Base-by-base conservation (phyloP, 139 green algal species). In the Pleodorina starrii region DNA sequence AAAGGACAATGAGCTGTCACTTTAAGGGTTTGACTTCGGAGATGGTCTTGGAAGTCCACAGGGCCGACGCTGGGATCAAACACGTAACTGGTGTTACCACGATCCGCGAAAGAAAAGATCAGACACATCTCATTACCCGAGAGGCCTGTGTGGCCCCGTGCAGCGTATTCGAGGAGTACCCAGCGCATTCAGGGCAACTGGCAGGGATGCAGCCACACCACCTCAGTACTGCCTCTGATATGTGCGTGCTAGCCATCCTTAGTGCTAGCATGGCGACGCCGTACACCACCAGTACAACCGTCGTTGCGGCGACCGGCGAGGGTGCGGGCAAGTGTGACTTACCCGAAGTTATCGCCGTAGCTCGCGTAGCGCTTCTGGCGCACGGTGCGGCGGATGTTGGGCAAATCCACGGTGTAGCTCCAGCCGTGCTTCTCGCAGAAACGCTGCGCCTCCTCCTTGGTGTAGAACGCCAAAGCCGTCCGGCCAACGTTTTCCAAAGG, bases 341-440 rank as follows among this genome's bases (percentile, higher is more conserved):
- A 94, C 93, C 92, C 94, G 91, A 96, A 97, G 88, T 98, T 98
- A 84, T 97, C 95, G 16, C 95, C 95, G 86, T 98, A 99, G 3
- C 84, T 72, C 0, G 82, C 32, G 73, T 92, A 98, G n/a, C 96
- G 90, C 90, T 96, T 96, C 54, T 93, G 90, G 36, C 97, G 89
- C 16, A 23, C 35, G 2, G 77, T 92, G 29, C 48, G 80, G 32
- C 86, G 82, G 57, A 43, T 29, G 50, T 96, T 90, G 29, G 96
- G 95, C 83, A 97, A 92, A 11, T 92, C 84, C 4, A 99, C 93
- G 83, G 93, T 91, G 73, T 95, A 98, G 29, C 92, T 54, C 93
- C 93, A 98, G 17, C 96, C 96, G 69, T 96, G 79, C 93, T 94
- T 94, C n/a, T 91, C 42, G 66, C 81, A 93, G 84, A 97, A 97